A percentile compares a stretch with the other conserved stretches of the same genome.
Evolutionary conservation across 2,329 filamentous ascomycete species (phyloP).

Genomic region (Akanthomyces uredinophilus): DNA sequence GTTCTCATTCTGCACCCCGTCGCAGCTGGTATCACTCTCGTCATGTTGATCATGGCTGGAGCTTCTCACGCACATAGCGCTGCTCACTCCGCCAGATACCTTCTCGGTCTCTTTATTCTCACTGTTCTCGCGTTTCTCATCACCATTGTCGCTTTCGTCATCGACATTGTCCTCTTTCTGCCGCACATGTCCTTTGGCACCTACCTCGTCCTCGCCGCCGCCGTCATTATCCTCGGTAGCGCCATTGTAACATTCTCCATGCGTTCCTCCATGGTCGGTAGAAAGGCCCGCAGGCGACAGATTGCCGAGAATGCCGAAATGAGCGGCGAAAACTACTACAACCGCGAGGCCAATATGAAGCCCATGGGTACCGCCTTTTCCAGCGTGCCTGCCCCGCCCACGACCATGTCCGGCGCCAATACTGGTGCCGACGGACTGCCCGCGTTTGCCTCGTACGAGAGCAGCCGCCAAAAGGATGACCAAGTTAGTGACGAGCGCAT

Average conservation of each 20-base stretch:
- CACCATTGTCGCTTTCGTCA: constrained; percentile 79
- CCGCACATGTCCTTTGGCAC: constrained; percentile 92
- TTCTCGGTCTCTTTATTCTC: constrained; percentile 80
- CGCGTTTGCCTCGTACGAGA: constrained; percentile 62
- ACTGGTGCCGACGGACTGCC: constrained; percentile 46
- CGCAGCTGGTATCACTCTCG: constrained; percentile 76
- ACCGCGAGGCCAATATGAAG: constrained; percentile 56
- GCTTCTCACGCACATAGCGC: constrained; percentile 82
- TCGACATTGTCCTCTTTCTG: constrained; percentile 91
- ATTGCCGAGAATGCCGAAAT: constrained; percentile 95
- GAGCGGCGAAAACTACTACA: constrained; percentile 91
- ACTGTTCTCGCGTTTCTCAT: constrained; percentile 80
- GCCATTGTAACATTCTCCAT: constrained; percentile 89
- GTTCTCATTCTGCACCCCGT: constrained; percentile 92
- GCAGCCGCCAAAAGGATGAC: constrained; percentile 54
- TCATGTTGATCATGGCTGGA: constrained; percentile 75
- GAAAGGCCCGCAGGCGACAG: constrained; percentile 87
- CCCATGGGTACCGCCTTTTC: constrained; percentile 31
- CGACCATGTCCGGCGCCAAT: constrained; percentile 52
- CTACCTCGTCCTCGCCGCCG: constrained; percentile 86
- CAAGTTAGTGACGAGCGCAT: constrained; percentile 63
- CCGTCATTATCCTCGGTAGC: constrained; percentile 75
- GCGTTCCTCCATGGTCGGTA: constrained; percentile 83
- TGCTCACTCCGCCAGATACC: constrained; percentile 83
- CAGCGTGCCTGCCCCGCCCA: constrained; percentile 54